Evolutionary conservation across 2,329 filamentous ascomycete species (phyloP).

Genomic region (Aureobasidium sp.): DNA sequence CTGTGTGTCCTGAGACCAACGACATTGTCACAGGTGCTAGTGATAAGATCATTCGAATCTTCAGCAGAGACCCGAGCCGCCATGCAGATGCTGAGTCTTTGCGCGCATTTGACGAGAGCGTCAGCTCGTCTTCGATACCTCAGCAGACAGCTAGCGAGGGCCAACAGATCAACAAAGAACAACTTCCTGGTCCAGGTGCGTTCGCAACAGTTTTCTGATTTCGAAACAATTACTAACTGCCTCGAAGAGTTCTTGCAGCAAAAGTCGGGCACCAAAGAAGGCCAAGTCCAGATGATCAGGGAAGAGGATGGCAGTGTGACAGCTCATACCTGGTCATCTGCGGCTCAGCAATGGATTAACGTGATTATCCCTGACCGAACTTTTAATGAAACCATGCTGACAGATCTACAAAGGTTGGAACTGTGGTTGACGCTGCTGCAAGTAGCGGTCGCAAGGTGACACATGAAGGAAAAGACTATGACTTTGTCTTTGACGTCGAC

Average conservation of each 20-base stretch:
- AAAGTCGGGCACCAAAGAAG: constrained; percentile 87
- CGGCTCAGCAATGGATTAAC: constrained; percentile 29
- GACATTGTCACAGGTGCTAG: constrained; percentile 93
- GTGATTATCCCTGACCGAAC: not conserved
- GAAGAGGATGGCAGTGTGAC: constrained; percentile 74
- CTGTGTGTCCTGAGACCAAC: constrained; percentile 70
- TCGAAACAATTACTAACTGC: not conserved
- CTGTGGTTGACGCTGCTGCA: constrained; percentile 80
- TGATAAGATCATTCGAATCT: constrained; percentile 76
- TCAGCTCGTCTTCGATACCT: constrained; percentile 77
- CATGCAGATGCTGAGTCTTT: constrained; percentile 53
- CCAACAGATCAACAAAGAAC: constrained; percentile 72
- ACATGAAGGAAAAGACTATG: constrained; percentile 80
- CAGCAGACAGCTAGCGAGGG: constrained; percentile 67
- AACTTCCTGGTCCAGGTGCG: constrained; percentile 64
- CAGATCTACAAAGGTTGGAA: constrained; percentile 60
- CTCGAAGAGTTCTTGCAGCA: constrained; percentile 62
- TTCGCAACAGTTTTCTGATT: not conserved
- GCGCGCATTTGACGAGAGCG: constrained; percentile 57
- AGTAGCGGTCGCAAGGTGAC: constrained; percentile 58
- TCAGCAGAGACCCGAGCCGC: constrained; percentile 63
- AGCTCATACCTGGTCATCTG: constrained; percentile 77
- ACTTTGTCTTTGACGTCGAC: constrained; percentile 94
- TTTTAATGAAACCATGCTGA: not conserved
- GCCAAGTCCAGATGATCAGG: constrained; percentile 86